Evolutionary conservation across 2,329 filamentous ascomycete genomes (phyloP), one percentile per base, ranked within the genome.

Genomic region (Parafenestella ontariensis): DNA sequence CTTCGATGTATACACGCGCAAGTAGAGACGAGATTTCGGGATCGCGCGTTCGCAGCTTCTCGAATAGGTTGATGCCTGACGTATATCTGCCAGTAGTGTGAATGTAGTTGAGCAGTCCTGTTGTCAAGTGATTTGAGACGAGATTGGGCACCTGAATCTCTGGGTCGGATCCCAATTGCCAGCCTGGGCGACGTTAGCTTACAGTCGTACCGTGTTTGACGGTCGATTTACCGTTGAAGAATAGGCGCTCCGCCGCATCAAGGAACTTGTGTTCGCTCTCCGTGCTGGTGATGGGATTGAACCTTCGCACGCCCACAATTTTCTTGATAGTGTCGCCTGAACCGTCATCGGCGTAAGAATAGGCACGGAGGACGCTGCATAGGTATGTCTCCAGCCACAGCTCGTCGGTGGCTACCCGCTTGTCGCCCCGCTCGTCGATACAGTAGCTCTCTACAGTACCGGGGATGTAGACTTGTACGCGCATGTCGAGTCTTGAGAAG

Each of bases 271-370:
- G 95, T 77, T 99, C 95, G 56, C 92, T 92, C 76, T 99, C 95
- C n/a, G 95, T 98, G 76, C 91, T 98, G 43, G 92, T 97, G 57
- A 99, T 91, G 1, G 95, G 95, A 72, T 99, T 99, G 83, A 99
- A 98, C 59, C 95, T 87, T 65, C 95, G 86, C 46, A 98, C 92
- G n/a, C 94, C 95, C 73, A 98, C 91, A 56, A 99, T 97, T 79
- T 95, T 96, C 76, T 95, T 90, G 73, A 98, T 96, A 1, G 90
- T 90, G 68, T 97, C 94, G 49, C 94, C 94, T 50, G 90, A 95
- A 40, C 94, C 94, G 75, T 97, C 90, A 73, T 99, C 94, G 45
- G 95, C 95, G 73, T 99, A 99, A 0, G 92, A 94, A 77, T 98
- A 99, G 56, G 95, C 93, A 68, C 95, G 86, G 59, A 99, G 80